These are phyloP conservation scores for Nigrospora sphaerica DNA, from an alignment of 2,329 filamentous ascomycete genomes.

Conservation along the genomic window DNA sequence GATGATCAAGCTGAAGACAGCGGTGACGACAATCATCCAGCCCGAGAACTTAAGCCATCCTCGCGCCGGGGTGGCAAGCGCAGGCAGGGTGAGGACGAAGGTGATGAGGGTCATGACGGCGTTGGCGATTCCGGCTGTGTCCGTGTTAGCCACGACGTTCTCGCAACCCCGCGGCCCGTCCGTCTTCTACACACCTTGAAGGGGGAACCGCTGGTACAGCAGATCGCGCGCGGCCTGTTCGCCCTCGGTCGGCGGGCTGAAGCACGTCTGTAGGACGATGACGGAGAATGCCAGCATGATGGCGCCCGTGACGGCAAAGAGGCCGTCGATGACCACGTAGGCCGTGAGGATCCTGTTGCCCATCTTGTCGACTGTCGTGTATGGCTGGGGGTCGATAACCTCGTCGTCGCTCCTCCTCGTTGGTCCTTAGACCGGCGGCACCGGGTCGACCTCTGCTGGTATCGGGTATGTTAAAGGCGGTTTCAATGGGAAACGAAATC, in stretches of 20 bases:
- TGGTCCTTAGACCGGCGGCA: slow-evolving; percentile 5
- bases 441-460: slow-evolving; percentile 4
- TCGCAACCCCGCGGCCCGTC: too few relatives aligned
- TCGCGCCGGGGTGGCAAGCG: slow-evolving; percentile 59
- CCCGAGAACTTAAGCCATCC: slow-evolving; percentile 65
- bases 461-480: too few relatives aligned
- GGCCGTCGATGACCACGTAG: slow-evolving; percentile 38
- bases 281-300: slow-evolving; percentile 49
- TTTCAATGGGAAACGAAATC: neutral
- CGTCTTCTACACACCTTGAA: slow-evolving; percentile 28
- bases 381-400: neutral
- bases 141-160: neutral
- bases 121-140: slow-evolving; percentile 60
- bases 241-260: slow-evolving; percentile 35
- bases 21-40: slow-evolving; percentile 55
- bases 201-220: slow-evolving; percentile 45
- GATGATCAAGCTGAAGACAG: slow-evolving; percentile 56
- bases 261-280: slow-evolving; percentile 39
- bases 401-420: slow-evolving; percentile 7
- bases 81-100: slow-evolving; percentile 63
- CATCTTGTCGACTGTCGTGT: slow-evolving; percentile 26
- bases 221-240: slow-evolving; percentile 42
- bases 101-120: slow-evolving; percentile 64
- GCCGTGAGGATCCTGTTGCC: slow-evolving; percentile 46
- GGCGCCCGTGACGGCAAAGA: slow-evolving; percentile 47